Evolutionary conservation across 225 moss, liverwort and hornwort genomes (phyloP).

Genomic region (Climacium dendroides): DNA sequence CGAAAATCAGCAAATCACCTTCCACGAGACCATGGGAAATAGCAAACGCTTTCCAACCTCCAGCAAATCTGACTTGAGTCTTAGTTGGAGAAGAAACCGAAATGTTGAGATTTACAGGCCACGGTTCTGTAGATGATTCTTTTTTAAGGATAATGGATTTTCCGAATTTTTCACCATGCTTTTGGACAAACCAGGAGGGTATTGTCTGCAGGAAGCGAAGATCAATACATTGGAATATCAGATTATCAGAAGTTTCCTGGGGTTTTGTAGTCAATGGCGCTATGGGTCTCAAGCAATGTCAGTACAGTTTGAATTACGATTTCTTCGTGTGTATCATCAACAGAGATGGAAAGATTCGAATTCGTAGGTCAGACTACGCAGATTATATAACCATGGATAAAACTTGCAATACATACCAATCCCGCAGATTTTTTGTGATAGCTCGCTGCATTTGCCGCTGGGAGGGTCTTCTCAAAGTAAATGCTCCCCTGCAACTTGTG

Average conservation of each 20-base stretch:
- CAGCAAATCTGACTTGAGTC: neutral
- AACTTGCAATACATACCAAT: neutral
- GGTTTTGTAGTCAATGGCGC: neutral
- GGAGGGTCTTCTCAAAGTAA: neutral
- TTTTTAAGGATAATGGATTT: neutral
- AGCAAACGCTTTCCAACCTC: neutral
- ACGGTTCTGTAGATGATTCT: neutral
- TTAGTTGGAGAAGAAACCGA: neutral
- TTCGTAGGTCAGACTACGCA: neutral
- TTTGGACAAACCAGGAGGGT: neutral
- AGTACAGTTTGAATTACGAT: neutral
- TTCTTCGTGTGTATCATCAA: neutral
- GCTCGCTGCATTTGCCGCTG: neutral
- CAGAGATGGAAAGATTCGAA: neutral
- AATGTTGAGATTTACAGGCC: neutral
- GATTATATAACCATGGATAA: neutral
- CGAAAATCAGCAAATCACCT: neutral
- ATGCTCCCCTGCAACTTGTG: neutral
- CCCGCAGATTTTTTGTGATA: fast-evolving
- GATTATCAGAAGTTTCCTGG: neutral
- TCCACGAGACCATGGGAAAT: neutral
- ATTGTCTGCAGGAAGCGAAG: neutral
- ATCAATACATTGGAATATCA: neutral
- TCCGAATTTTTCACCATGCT: neutral
- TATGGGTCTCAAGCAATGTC: neutral